These are phyloP conservation scores for Epichloe gansuensis DNA, from an alignment of 2,329 filamentous ascomycete species.

Conservation along the genomic window DNA sequence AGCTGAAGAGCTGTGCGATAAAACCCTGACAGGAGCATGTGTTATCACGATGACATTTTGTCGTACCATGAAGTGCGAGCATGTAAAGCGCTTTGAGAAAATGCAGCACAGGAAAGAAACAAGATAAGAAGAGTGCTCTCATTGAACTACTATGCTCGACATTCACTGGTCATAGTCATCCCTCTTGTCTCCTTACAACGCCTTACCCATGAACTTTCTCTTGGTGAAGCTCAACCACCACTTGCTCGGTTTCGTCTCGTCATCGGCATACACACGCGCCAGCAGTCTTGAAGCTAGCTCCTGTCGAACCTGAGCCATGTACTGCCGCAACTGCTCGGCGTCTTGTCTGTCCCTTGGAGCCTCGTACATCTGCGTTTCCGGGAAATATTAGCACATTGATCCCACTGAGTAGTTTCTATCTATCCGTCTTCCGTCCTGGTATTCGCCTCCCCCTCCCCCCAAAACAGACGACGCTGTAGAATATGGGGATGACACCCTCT, in stretches of 20 bases:
- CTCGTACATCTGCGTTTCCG: constrained; percentile 59
- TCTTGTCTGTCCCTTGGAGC: constrained; percentile 75
- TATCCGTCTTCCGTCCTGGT: too few relatives aligned
- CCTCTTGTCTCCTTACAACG: constrained; percentile 39
- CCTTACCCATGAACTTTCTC: constrained; percentile 99
- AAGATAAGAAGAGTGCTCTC: background rate
- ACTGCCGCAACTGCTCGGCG: constrained; percentile 77
- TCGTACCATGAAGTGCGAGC: too few relatives aligned
- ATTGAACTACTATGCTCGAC: background rate
- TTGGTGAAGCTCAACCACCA: constrained; percentile 99
- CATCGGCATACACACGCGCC: constrained; percentile 74
- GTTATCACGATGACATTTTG: background rate
- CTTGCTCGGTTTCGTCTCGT: constrained; percentile 59
- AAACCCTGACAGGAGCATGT: background rate
- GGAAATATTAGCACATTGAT: background rate
- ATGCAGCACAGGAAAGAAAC: too few relatives aligned
- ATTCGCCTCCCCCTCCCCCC: too few relatives aligned
- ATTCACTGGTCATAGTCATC: background rate
- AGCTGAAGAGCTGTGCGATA: background rate
- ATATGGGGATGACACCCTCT: background rate
- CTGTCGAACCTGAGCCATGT: constrained; percentile 84
- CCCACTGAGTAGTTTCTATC: background rate
- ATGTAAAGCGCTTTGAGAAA: too few relatives aligned
- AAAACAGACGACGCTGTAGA: too few relatives aligned
- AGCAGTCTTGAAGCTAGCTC: constrained; percentile 75